Evolutionary conservation across 495 filamentous ascomycete genomes (phyloP).

Genomic region (Aspergillus homomorphus): DNA sequence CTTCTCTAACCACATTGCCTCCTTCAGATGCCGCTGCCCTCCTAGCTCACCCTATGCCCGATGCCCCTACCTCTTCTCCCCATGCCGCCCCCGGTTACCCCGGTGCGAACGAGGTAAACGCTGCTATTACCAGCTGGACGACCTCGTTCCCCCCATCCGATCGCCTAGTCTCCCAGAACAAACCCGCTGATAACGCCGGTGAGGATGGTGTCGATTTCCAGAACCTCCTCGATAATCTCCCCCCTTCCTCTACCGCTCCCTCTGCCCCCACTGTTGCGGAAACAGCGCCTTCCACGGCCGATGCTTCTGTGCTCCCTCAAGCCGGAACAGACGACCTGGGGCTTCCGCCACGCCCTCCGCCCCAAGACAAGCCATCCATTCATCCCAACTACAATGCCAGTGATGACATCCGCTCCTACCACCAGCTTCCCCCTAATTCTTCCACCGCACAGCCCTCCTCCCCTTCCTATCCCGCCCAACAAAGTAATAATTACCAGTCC

Average conservation of each 20-base stretch:
- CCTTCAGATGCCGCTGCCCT: slow-evolving; percentile 33
- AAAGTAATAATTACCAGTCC: slow-evolving; percentile 45
- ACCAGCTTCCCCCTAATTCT: slow-evolving; percentile 42
- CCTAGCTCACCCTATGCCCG: slow-evolving; percentile 36
- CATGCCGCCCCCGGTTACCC: slow-evolving; percentile 42
- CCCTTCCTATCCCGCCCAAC: slow-evolving; percentile 36
- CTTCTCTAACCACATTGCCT: slow-evolving; percentile 31
- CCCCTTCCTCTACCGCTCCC: slow-evolving; percentile 37
- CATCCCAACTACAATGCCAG: slow-evolving; percentile 55
- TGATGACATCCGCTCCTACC: slow-evolving; percentile 57
- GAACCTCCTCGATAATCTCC: slow-evolving; percentile 51
- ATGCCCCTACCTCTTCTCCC: slow-evolving; percentile 39
- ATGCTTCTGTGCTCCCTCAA: slow-evolving; percentile 33
- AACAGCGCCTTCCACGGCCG: slow-evolving; percentile 28
- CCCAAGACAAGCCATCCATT: slow-evolving; percentile 54
- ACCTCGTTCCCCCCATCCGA: slow-evolving; percentile 20
- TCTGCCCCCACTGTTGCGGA: slow-evolving; percentile 31
- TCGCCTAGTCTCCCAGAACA: slow-evolving; percentile 30
- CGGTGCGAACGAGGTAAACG: slow-evolving; percentile 35
- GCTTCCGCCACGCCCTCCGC: slow-evolving; percentile 48
- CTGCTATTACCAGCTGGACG: slow-evolving; percentile 21
- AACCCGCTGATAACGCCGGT: slow-evolving; percentile 17
- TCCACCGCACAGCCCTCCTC: slow-evolving; percentile 17
- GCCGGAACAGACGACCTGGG: slow-evolving; percentile 33
- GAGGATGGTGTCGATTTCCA: slow-evolving; percentile 50